A percentile compares a stretch with the other conserved stretches of the same genome.
These are phyloP conservation scores for Aquilaria sinensis DNA, from an alignment of 345 rosid genomes.

Conservation along the genomic window DNA sequence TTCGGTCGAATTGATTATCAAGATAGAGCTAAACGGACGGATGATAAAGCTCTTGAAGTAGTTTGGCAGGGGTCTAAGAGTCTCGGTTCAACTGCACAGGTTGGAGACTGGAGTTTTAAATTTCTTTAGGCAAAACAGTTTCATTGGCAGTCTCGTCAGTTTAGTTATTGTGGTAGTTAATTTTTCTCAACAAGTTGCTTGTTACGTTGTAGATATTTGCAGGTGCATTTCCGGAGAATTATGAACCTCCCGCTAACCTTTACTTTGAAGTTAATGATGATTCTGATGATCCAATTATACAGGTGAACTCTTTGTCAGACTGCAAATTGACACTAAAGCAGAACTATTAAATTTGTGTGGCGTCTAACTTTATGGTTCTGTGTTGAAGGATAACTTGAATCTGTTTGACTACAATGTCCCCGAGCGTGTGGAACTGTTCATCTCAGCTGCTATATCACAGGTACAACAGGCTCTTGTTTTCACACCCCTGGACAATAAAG, in stretches of 20 bases:
- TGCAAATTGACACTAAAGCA: neutral
- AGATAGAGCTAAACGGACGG: slow-evolving; percentile 44
- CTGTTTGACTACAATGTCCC: slow-evolving; percentile 57
- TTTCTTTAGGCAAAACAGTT: neutral
- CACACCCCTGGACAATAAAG: neutral
- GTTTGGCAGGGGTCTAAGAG: slow-evolving; percentile 50
- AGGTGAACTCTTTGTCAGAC: slow-evolving; percentile 25
- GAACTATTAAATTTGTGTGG: neutral
- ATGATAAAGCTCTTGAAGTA: slow-evolving; percentile 41
- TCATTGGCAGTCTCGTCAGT: neutral
- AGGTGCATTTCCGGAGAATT: slow-evolving; percentile 45
- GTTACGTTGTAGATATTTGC: slow-evolving; percentile 34
- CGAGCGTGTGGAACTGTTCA: slow-evolving; percentile 39
- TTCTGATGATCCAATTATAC: slow-evolving; percentile 29
- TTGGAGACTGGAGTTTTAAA: slow-evolving; percentile 1
- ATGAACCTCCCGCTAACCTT: slow-evolving; percentile 45
- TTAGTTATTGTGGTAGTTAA: neutral
- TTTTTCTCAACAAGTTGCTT: slow-evolving; percentile 1
- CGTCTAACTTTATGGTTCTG: slow-evolving; percentile 6
- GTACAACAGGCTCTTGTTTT: slow-evolving; percentile 19
- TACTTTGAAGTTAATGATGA: slow-evolving; percentile 40
- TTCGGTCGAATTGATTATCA: slow-evolving; percentile 49
- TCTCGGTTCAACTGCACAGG: slow-evolving; percentile 51
- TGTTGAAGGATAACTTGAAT: slow-evolving; percentile 32
- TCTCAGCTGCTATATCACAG: slow-evolving; percentile 42